Base-by-base conservation (phyloP, 2,329 filamentous ascomycete species). In the Tolypocladium tundrense region DNA sequence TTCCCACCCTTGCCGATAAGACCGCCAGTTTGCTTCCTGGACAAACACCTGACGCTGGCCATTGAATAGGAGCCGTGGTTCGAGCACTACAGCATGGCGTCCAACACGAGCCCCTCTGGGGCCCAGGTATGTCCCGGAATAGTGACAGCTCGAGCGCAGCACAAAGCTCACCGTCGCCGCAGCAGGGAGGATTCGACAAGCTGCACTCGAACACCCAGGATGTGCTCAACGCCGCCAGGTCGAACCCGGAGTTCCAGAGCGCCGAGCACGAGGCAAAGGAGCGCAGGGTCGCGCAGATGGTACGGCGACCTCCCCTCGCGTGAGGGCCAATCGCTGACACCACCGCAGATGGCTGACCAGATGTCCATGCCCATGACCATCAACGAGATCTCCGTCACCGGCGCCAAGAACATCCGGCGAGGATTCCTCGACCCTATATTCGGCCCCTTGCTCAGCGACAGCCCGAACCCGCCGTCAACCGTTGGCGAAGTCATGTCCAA, bases 321-420 rank as follows among this genome's bases (percentile, higher is more conserved):
- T 19, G 48, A 13, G 19, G 10, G 13, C 31, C 5, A 35, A 7
- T 50, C 24, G 27, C 63, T 71, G 59, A 72, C 55, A n/a, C 5
- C 37, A 5, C 27, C 9, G 3, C 57, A 75, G 73, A 68, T 75
- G 62, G 64, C 85, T 64, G 83, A 88, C 73, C 96, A 97, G 72
- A 87, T 88, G 63, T 90, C 90, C 50, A 84, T 94, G 59, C 93
- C 94, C 45, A 90, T 94, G 66, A 90, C 91, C 16, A 87, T 99
- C 70, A 90, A 90, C 65, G 89, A 90, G 51, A 83, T 99, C 69
- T 85, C 88, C 65, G 80, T 99, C 60, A 84, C 95, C 61, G 89
- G 91, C 69, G 91, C 90, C 51, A 81, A 82, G 60, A 86, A 94
- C 69, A 96, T 93, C n/a, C 85, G 94, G 62, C 83, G 83, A 65